A percentile compares a stretch with the other conserved stretches of the same genome.
These are phyloP conservation scores for Curvularia verruculosa DNA, from an alignment of 2,329 filamentous ascomycete species.

Conservation along the genomic window DNA sequence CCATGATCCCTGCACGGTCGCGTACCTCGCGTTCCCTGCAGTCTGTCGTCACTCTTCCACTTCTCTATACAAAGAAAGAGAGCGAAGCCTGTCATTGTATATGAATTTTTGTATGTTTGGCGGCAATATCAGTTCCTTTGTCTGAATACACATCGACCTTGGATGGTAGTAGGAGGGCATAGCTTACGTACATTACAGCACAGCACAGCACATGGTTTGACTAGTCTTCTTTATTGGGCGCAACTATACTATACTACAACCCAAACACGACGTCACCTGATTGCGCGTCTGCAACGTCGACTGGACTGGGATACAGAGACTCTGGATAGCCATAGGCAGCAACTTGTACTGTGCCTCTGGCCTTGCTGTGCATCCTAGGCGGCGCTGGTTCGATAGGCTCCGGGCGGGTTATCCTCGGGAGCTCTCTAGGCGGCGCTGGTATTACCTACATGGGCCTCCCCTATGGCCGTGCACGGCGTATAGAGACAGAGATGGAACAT, in stretches of 20 bases:
- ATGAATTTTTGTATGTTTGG: no score
- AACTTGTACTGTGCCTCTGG: background rate
- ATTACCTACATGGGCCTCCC: background rate
- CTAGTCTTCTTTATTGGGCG: background rate
- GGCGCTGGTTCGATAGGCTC: background rate
- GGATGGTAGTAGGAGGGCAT: no score
- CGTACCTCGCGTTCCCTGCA: constrained; percentile 9
- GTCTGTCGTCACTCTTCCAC: no score
- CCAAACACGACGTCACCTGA: constrained; percentile 21
- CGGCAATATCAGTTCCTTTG: no score
- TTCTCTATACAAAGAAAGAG: no score
- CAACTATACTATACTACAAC: no score
- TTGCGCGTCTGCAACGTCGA: constrained; percentile 4
- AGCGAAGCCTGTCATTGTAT: no score
- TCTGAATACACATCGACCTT: no score
- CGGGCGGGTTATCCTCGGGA: background rate
- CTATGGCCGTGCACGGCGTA: constrained; percentile 20
- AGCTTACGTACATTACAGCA: no score
- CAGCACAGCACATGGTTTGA: background rate
- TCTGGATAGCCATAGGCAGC: background rate
- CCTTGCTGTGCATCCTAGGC: background rate
- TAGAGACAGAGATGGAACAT: background rate
- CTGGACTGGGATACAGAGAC: background rate
- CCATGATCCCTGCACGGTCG: constrained; percentile 18
- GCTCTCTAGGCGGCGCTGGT: background rate